Percentiles rank a stretch among this genome's conserved stretches.
phyloP scores from a whole-genome alignment of 2,329 filamentous ascomycete species.

The Cryoendolithus antarcticus region DNA sequence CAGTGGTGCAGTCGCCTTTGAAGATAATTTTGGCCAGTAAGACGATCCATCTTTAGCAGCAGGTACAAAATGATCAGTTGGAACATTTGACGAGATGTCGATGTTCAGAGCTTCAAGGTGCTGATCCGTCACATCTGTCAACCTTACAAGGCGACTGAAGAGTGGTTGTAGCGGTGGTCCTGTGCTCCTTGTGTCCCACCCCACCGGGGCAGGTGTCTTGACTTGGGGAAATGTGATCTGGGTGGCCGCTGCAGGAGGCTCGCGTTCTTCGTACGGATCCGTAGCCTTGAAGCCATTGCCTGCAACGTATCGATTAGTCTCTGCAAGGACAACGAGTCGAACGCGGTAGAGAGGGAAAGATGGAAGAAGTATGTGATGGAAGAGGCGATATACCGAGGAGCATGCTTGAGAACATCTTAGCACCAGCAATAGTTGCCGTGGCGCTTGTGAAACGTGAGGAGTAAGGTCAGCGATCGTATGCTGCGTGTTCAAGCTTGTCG shows the following conservation, averaged over 20 bases:
- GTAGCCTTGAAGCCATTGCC: no score
- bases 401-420: no score
- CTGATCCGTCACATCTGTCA: constrained; percentile 27
- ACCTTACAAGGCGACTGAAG: constrained; percentile 29
- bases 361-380: no score
- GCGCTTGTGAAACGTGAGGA: no score
- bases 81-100: constrained; percentile 23
- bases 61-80: constrained; percentile 29
- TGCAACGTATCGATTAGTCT: no score
- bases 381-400: no score
- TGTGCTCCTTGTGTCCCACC: constrained; percentile 10
- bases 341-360: no score
- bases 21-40: constrained; percentile 28
- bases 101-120: constrained; percentile 33
- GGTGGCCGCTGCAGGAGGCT: constrained; percentile 17
- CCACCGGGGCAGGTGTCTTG: constrained; percentile 1
- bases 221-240: constrained; percentile 15
- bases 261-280: constrained; percentile 18
- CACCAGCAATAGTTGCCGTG: no score
- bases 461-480: no score
- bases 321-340: no score
- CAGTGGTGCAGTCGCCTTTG: constrained; percentile 20
- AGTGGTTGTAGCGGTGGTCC: constrained; percentile 32
- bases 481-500: no score
- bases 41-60: constrained; percentile 21